Percentiles rank a stretch among this genome's conserved stretches.
These are phyloP conservation scores for Penicillium bovifimosum DNA, from an alignment of 495 filamentous ascomycete genomes.

Conservation along the genomic window DNA sequence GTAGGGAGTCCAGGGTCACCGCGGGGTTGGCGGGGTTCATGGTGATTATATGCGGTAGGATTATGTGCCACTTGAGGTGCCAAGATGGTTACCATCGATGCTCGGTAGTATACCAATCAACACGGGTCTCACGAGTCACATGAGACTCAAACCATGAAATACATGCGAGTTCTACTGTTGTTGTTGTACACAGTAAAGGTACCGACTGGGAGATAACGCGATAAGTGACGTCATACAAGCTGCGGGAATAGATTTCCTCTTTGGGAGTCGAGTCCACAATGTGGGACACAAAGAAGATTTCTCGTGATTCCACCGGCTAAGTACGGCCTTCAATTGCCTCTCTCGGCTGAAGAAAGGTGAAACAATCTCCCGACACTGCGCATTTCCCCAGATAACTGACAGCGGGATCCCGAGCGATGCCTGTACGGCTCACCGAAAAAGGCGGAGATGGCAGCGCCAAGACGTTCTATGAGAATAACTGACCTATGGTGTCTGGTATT, in stretches of 20 bases:
- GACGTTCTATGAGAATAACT: background rate
- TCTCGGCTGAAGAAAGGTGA: background rate
- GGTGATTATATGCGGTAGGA: background rate
- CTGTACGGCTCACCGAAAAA: constrained; percentile 25
- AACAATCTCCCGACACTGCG: background rate
- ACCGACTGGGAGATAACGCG: background rate
- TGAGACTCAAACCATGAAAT: background rate
- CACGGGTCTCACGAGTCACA: background rate
- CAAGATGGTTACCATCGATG: background rate
- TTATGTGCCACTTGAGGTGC: background rate
- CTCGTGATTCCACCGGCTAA: background rate
- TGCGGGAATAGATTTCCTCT: background rate
- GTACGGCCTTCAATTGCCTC: background rate
- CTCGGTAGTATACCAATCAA: background rate
- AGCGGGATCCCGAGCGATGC: constrained; percentile 26
- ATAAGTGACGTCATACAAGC: background rate
- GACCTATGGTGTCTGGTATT: background rate
- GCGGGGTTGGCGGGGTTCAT: constrained; percentile 6
- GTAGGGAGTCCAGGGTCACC: constrained; percentile 37
- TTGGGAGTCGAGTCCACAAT: background rate
- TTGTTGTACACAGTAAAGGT: background rate
- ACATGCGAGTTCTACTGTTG: background rate
- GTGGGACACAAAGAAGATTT: background rate
- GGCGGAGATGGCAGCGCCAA: constrained; percentile 8
- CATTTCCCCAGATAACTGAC: constrained; percentile 9